phyloP scores from a whole-genome alignment of 139 green algal species.

The Chlorella sp. region DNA sequence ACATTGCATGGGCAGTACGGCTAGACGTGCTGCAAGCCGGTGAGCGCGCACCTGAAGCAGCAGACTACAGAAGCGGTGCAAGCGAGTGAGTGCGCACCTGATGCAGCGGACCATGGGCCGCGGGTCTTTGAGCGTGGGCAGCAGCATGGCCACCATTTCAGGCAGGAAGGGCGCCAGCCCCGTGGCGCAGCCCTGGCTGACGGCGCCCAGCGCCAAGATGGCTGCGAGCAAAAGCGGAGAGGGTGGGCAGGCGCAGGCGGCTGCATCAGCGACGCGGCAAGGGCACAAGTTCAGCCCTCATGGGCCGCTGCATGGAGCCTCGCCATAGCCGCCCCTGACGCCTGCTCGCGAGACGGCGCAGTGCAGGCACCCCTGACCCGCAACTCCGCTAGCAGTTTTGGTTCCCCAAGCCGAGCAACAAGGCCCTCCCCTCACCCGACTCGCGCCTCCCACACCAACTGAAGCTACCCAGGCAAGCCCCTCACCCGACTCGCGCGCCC shows the following conservation, averaged over 20 bases:
- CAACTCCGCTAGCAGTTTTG: no score
- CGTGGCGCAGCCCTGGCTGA: conserved; percentile 88
- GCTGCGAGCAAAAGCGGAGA: conserved; percentile 71
- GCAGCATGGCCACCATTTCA: conserved; percentile 82
- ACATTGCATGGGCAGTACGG: no score
- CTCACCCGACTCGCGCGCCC: conserved; percentile 18
- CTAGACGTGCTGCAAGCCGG: no score
- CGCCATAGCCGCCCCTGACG: no score
- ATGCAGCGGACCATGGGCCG: conserved; percentile 82
- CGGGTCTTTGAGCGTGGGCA: conserved; percentile 76
- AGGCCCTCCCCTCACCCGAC: neutral
- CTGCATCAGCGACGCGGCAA: no score
- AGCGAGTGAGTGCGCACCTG: neutral
- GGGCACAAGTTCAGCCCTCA: no score
- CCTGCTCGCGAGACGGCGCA: no score
- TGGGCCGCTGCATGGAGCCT: no score
- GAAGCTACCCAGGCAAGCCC: neutral
- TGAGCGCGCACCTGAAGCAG: neutral
- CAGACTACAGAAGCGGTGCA: neutral
- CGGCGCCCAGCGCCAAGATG: conserved; percentile 92
- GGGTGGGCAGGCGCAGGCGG: conserved; percentile 76
- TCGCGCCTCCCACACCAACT: neutral
- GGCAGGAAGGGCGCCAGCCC: conserved; percentile 77
- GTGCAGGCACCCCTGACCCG: no score
- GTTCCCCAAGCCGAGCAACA: no score